Conservation (phyloP, 2,329 filamentous ascomycete genomes). For the Scolecobasidium constrictum region DNA sequence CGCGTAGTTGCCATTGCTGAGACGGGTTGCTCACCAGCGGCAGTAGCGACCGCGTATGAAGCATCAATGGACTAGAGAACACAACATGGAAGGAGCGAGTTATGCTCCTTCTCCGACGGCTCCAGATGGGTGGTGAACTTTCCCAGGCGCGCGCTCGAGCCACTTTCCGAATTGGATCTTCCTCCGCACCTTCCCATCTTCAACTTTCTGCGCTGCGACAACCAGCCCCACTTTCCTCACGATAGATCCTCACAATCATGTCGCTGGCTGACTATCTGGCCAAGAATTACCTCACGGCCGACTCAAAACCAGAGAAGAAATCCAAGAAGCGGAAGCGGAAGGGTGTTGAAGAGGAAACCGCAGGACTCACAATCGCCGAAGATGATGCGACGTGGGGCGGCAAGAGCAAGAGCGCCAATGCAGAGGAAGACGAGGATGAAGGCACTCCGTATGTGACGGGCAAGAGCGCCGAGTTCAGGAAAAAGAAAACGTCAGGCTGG, state of each 20-base stretch:
- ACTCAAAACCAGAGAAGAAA: constrained; percentile 35
- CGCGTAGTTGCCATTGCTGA: not conserved
- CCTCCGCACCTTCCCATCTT: too few relatives aligned
- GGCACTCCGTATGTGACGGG: constrained; percentile 33
- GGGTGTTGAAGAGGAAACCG: constrained; percentile 23
- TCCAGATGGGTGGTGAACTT: too few relatives aligned
- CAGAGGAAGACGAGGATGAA: constrained; percentile 44
- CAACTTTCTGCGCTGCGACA: too few relatives aligned
- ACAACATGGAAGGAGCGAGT: too few relatives aligned
- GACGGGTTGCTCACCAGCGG: not conserved
- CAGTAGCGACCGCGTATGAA: not conserved
- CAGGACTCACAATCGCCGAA: constrained; percentile 37
- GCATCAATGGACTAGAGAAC: not conserved
- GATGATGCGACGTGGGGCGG: constrained; percentile 43
- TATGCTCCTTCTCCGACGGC: too few relatives aligned
- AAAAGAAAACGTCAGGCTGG: constrained; percentile 71
- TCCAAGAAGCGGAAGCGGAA: constrained; percentile 43
- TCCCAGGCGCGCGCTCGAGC: too few relatives aligned
- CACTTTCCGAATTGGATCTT: too few relatives aligned
- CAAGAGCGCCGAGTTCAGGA: constrained; percentile 47
- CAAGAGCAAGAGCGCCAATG: constrained; percentile 27
- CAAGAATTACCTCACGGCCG: constrained; percentile 74
- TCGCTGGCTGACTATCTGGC: constrained; percentile 77
- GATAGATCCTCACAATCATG: constrained; percentile 37
- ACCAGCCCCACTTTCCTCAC: too few relatives aligned